Base-by-base conservation (phyloP, 176 grass and related monocot genomes). In the Otatea glauca region DNA sequence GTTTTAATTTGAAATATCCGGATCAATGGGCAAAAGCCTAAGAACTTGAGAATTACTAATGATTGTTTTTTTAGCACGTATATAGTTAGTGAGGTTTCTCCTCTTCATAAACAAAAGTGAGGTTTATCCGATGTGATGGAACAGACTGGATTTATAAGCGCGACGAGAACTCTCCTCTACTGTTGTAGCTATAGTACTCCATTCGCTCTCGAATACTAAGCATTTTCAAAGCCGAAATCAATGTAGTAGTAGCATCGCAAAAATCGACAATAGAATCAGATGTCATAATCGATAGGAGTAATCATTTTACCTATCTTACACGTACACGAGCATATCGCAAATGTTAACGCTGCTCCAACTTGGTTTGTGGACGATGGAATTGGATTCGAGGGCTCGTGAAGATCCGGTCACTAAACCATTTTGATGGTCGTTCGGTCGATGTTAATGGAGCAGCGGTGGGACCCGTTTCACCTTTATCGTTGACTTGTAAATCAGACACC, bases 401-500 rank as follows among this genome's bases (percentile, higher is more conserved):
- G 49, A 39, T 32, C 25, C 25, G 16, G 17, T n/a, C n/a, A 18
- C 45, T 21, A 29, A 29, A 29, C 29, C 37, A 47, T 82, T 68
- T 58, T 24, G 16, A 24, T 49, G 66, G 48, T 68, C 47, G 20
- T 67, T 44, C 34, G 67, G 34, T 50, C 50, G 42, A 81, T 7
- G 51, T 35, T 61, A 76, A 20, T 11, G 70, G 34, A 73, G 67
- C 15, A 3, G 14, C 49, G 1, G 48, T 5, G 29, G 49, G 55
- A 23, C 61, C 61, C 44, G 3, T 17, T 2, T 1, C 2, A 18
- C 29, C 72, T 48, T 77, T 29, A 76, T 72, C 38, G 73, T 83
- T 86, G 88, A 90, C 72, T 20, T 38, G 72, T 55, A 32, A 70
- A 37, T 9, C 39, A 6, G 32, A 51, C 43, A 16, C n/a, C 64